Conservation (phyloP, 2,329 filamentous ascomycete genomes). For the Fusarium torreyae region DNA sequence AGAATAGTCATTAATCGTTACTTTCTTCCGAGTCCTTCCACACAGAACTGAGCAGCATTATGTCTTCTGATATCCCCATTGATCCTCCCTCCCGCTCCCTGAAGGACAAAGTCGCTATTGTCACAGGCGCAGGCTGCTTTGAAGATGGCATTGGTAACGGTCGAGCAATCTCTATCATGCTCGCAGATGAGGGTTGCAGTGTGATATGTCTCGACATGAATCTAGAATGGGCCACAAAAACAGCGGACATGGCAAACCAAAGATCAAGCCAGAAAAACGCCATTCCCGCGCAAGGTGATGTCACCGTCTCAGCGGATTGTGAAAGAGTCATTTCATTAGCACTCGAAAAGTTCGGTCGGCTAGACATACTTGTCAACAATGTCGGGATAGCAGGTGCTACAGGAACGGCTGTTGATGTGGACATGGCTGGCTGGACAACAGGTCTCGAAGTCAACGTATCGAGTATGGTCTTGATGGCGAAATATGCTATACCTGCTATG, state of each 20-base stretch:
- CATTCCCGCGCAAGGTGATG: conserved; percentile 65
- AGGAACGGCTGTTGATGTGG: conserved; percentile 73
- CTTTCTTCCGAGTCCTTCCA: neutral
- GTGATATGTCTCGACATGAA: conserved; percentile 73
- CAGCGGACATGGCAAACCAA: conserved; percentile 65
- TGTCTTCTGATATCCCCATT: conserved; percentile 22
- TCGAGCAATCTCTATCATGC: conserved; percentile 69
- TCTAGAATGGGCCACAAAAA: conserved; percentile 64
- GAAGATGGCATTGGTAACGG: conserved; percentile 74
- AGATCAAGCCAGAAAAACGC: conserved; percentile 57
- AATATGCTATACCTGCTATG: conserved; percentile 74
- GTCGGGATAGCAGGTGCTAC: conserved; percentile 73
- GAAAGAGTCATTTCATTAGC: conserved; percentile 59
- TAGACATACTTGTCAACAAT: conserved; percentile 77
- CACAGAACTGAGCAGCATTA: neutral
- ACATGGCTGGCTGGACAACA: conserved; percentile 70
- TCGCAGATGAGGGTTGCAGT: conserved; percentile 70
- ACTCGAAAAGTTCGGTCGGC: conserved; percentile 64
- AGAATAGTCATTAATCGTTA: neutral
- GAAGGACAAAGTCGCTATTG: conserved; percentile 63
- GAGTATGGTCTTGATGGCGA: conserved; percentile 76
- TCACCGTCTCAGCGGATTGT: conserved; percentile 69
- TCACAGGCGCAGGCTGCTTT: conserved; percentile 71
- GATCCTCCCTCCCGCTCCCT: conserved; percentile 36
- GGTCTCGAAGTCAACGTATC: conserved; percentile 74